Evolutionary conservation across 177 flowering plant species (phyloP), one percentile per base, ranked within the genome.

Genomic region (Vitis hybrid): DNA sequence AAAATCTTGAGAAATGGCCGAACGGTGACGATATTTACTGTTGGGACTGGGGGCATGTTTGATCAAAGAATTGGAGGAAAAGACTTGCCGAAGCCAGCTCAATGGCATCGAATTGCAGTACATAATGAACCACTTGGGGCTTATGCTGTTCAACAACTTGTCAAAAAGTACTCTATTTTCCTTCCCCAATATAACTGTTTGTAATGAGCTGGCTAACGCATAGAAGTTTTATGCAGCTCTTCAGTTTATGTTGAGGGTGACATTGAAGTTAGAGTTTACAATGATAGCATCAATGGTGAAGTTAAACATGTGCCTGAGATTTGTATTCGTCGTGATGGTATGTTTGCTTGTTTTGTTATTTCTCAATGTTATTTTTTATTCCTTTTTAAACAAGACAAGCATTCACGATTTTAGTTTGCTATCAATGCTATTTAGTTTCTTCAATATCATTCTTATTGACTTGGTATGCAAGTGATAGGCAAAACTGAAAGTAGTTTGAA

Each of bases 231-330:
- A 9, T 85, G 74, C 89, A 93, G 99, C 81, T 91, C 98, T 74
- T 78, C 98, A 9, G 98, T 93, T 78, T 95, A 84, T 84, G 87
- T 95, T 62, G 99, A 95, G 82, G 99, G 99, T 60, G 97, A 93
- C 65, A 95, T 95, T 75, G 98, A 95, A 77, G 86, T 86, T 19
- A 84, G 99, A 84, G 96, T 93, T 56, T 91, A 91, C 78, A 95
- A 93, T 81, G 96, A 90, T 81, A 85, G 87, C 82, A 89, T 95
- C 69, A 90, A 75, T 77, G 96, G 99, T 61, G 86, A 83, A 72
- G 83, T 90, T 70, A 92, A 86, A 77, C 89, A 80, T 73, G 72
- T 95, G 29, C 93, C 99, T 2, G 99, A 95, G 81, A 88, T 95
- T 51, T 93, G 99, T 80, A 87, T 95, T 22, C 92, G 98, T 9